These are phyloP conservation scores for Tulasnella sp. DNA, from an alignment of 768 basidiomycete genomes.

Conservation along the genomic window DNA sequence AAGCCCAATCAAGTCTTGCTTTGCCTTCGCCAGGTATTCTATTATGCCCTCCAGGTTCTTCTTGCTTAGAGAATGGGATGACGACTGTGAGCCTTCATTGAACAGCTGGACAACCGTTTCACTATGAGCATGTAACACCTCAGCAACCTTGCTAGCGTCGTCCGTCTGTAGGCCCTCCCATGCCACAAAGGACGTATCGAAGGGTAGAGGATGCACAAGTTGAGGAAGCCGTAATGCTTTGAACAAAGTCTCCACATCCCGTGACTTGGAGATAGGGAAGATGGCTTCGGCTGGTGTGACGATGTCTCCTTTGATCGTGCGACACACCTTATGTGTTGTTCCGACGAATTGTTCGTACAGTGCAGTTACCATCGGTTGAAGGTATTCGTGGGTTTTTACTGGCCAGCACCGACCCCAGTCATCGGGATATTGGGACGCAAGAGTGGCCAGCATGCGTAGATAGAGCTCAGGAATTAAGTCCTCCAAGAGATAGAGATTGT, in stretches of 20 bases:
- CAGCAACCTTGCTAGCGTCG: not conserved
- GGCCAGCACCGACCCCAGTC: not conserved
- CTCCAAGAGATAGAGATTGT: not conserved
- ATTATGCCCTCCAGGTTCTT: not conserved
- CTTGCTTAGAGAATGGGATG: not conserved
- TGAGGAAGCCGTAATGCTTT: not conserved
- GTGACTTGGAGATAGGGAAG: not conserved
- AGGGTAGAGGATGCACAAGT: not conserved
- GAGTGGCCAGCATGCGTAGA: not conserved
- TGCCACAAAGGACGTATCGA: not conserved
- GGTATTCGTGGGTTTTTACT: not conserved
- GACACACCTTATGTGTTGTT: not conserved
- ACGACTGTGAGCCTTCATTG: not conserved
- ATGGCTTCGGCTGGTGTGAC: not conserved
- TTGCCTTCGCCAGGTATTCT: not conserved
- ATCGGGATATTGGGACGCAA: not conserved
- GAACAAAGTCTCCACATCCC: not conserved
- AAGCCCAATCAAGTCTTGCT: not conserved
- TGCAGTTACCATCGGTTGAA: not conserved
- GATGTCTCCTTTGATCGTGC: not conserved
- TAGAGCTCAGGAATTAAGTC: not conserved
- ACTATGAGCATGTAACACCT: not conserved
- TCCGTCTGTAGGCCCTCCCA: constrained; percentile 2
- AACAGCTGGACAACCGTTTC: not conserved
- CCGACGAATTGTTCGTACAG: not conserved